Conservation (phyloP, 2,329 filamentous ascomycete genomes). For the Knufia fluminis region DNA sequence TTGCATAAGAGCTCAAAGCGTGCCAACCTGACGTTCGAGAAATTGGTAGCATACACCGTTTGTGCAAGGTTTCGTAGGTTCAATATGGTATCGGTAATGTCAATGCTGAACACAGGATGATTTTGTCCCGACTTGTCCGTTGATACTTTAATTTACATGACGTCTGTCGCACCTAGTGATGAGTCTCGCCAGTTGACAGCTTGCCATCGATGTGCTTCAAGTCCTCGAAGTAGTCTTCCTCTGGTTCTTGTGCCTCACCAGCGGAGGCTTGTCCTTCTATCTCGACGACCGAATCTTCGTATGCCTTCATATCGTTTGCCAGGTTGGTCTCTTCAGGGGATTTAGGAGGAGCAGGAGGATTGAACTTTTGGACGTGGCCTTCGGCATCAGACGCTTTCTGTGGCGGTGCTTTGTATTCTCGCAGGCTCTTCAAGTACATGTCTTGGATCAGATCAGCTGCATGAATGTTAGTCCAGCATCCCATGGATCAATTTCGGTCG, state of each 20-base stretch:
- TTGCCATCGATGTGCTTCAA: constrained; percentile 48
- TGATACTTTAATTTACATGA: constrained; percentile 3
- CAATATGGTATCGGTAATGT: no score
- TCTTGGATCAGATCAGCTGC: constrained; percentile 95
- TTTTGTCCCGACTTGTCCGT: neutral
- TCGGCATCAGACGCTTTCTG: constrained; percentile 81
- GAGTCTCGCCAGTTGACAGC: constrained; percentile 28
- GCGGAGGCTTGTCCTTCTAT: constrained; percentile 69
- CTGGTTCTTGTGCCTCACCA: constrained; percentile 49
- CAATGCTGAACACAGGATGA: neutral
- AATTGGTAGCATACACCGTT: no score
- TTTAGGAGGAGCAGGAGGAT: constrained; percentile 65
- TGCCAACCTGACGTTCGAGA: no score
- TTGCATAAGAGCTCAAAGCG: no score
- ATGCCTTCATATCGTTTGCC: constrained; percentile 81
- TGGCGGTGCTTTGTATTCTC: constrained; percentile 79
- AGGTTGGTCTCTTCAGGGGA: constrained; percentile 94
- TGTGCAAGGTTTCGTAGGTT: no score
- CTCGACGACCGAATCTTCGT: constrained; percentile 89
- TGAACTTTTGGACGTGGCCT: constrained; percentile 85
- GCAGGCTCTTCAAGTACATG: constrained; percentile 92
- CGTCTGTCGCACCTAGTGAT: constrained; percentile 14
- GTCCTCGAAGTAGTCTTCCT: constrained; percentile 76
- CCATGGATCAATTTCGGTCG: neutral
- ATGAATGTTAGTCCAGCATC: constrained; percentile 5